phyloP scores from a whole-genome alignment of 23 red algal genomes.

The Porphyridium purpureum region DNA sequence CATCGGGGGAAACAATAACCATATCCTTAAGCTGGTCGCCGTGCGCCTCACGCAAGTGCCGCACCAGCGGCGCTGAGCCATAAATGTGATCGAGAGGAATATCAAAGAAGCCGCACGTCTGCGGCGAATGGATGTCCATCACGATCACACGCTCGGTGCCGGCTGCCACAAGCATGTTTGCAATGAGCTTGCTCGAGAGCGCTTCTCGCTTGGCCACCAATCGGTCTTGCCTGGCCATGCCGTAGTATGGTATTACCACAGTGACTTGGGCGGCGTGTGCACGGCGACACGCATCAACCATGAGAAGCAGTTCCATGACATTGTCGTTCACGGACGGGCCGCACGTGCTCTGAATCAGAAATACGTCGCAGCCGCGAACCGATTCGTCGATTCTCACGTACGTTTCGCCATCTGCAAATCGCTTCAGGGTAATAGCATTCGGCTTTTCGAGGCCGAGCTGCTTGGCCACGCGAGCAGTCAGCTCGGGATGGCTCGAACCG shows the following conservation, averaged over 20 bases:
- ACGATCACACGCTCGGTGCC: constrained; percentile 25
- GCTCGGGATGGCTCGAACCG: too few species aligned
- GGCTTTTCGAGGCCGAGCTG: too few species aligned
- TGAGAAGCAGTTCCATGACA: constrained; percentile 33
- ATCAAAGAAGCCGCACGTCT: constrained; percentile 42
- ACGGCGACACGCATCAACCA: constrained; percentile 16
- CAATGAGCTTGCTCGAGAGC: constrained; percentile 21
- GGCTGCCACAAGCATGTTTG: constrained; percentile 20
- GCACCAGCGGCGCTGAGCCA: constrained; percentile 17
- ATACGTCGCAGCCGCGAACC: constrained; percentile 33
- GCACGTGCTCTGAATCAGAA: constrained; percentile 17
- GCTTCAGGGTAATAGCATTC: too few species aligned
- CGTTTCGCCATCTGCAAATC: constrained; percentile 25
- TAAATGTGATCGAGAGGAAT: constrained; percentile 44
- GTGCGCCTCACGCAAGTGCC: constrained; percentile 2
- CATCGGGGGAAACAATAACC: constrained; percentile 28
- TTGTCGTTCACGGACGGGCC: constrained; percentile 13
- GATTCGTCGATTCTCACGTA: constrained; percentile 32
- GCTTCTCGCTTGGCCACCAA: constrained; percentile 28
- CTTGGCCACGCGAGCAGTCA: too few species aligned
- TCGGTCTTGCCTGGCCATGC: constrained; percentile 23
- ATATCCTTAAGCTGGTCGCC: background rate
- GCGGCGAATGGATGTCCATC: constrained; percentile 38
- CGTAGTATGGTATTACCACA: constrained; percentile 33
- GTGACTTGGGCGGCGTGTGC: constrained; percentile 37